phyloP scores from a whole-genome alignment of 768 basidiomycete genomes.

The Trametes coccinea region DNA sequence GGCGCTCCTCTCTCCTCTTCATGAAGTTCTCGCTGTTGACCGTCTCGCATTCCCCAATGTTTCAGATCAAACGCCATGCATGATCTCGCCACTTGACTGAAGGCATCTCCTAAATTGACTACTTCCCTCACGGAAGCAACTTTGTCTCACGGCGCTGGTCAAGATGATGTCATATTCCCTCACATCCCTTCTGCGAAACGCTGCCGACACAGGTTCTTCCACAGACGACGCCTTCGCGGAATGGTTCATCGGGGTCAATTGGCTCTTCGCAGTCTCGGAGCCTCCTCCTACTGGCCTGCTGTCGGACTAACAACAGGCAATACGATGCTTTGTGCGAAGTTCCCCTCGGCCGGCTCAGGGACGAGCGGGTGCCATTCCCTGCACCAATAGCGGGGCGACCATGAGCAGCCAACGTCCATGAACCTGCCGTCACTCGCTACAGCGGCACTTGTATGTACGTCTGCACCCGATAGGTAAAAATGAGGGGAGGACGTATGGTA shows the following conservation, averaged over 20 bases:
- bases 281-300: background rate
- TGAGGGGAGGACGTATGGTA: background rate
- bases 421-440: background rate
- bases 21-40: too few species aligned
- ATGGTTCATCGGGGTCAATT: background rate
- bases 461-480: background rate
- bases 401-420: background rate
- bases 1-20: too few species aligned
- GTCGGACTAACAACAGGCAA: background rate
- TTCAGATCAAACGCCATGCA: too few species aligned
- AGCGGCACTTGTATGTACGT: too few species aligned
- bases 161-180: constrained; percentile 2
- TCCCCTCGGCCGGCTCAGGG: background rate
- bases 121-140: background rate
- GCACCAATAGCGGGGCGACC: background rate
- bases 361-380: background rate
- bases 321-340: background rate
- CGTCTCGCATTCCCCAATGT: too few species aligned
- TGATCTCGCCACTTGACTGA: too few species aligned
- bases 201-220: background rate
- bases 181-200: background rate
- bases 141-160: background rate
- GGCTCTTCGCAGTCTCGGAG: background rate
- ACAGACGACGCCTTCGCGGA: background rate
- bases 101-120: too few species aligned